Percentiles rank a stretch among this genome's conserved stretches.
phyloP scores from a whole-genome alignment of 1,139 yeast species.

The Lodderomyces beijingensis region DNA sequence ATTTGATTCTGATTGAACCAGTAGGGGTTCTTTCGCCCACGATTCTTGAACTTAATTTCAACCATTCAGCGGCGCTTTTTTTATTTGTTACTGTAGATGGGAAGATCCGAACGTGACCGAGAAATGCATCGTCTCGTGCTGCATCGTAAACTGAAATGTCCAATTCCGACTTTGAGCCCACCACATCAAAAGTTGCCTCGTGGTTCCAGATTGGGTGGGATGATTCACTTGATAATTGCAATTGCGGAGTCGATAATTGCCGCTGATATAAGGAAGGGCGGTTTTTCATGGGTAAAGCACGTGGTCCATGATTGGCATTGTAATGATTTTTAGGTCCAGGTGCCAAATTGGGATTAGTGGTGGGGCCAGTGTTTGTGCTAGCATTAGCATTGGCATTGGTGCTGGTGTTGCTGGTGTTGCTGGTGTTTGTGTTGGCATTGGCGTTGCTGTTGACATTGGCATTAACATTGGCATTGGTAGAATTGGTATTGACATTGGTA shows the following conservation, averaged over 20 bases:
- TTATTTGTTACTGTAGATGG: conserved; percentile 54
- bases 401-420: conserved; percentile 20
- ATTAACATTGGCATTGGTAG: conserved; percentile 26
- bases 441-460: conserved; percentile 2
- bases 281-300: conserved; percentile 17
- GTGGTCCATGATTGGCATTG: conserved; percentile 14
- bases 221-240: conserved; percentile 29
- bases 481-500: too few relatives aligned
- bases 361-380: too few relatives aligned
- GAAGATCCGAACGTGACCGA: conserved; percentile 76
- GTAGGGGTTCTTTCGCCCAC: conserved; percentile 65
- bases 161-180: conserved; percentile 74
- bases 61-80: conserved; percentile 56
- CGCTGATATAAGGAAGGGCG: conserved; percentile 53
- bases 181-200: conserved; percentile 87
- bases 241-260: conserved; percentile 63
- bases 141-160: conserved; percentile 89
- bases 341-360: too few relatives aligned
- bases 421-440: too few relatives aligned
- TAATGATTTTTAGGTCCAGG: conserved; percentile 12
- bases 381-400: conserved; percentile 4
- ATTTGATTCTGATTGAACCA: conserved; percentile 71
- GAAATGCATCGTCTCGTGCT: conserved; percentile 70
- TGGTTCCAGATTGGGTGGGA: conserved; percentile 85
- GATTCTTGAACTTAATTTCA: conserved; percentile 65